Conservation (phyloP, 1,284 basidiomycete species). For the Pseudozyma thailandica region DNA sequence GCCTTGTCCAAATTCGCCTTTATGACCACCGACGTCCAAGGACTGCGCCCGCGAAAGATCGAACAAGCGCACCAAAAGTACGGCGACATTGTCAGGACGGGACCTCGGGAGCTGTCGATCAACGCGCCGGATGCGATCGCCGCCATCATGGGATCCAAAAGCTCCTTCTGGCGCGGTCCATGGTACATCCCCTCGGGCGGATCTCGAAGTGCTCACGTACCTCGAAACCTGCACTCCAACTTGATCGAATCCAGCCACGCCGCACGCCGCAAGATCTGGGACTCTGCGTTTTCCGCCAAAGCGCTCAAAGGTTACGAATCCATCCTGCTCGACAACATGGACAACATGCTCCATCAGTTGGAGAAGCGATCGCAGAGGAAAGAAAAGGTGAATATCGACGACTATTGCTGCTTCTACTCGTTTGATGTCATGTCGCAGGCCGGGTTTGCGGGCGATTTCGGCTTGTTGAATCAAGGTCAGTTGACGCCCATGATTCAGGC, state of each 20-base stretch:
- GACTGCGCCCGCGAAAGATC: constrained; percentile 17
- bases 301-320: constrained; percentile 49
- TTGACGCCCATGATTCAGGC: constrained; percentile 34
- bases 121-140: constrained; percentile 24
- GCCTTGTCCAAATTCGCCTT: constrained; percentile 31
- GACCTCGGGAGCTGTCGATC: constrained; percentile 44
- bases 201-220: constrained; percentile 12
- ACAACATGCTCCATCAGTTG: constrained; percentile 34
- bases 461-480: constrained; percentile 33
- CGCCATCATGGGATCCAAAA: constrained; percentile 32
- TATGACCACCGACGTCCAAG: constrained; percentile 27
- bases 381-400: constrained; percentile 38
- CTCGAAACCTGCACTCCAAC: constrained; percentile 30
- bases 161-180: constrained; percentile 31
- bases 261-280: constrained; percentile 43
- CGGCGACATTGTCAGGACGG: constrained; percentile 42
- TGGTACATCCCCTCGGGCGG: constrained; percentile 33
- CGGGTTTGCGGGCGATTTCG: constrained; percentile 39
- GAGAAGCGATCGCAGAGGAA: constrained; percentile 16
- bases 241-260: constrained; percentile 25
- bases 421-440: constrained; percentile 45
- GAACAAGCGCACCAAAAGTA: constrained; percentile 31
- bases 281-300: constrained; percentile 36
- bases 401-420: constrained; percentile 36
- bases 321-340: constrained; percentile 30